These are phyloP conservation scores for Stagonosporopsis tanaceti DNA, from an alignment of 2,329 filamentous ascomycete genomes.

Conservation along the genomic window DNA sequence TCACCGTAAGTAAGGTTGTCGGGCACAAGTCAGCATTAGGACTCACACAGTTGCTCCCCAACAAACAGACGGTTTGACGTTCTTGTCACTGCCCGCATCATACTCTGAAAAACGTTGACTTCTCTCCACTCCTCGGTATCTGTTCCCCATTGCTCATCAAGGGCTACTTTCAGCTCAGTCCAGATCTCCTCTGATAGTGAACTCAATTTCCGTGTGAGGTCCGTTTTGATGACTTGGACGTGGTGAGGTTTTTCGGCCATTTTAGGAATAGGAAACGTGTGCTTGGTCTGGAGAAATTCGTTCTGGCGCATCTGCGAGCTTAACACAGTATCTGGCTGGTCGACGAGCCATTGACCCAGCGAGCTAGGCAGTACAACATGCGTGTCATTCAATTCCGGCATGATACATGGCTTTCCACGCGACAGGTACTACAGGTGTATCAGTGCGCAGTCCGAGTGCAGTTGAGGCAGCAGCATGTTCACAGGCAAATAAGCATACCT, in stretches of 20 bases:
- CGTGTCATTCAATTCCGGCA: slow-evolving; percentile 1
- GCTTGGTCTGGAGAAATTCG: not conserved
- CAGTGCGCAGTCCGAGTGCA: not conserved
- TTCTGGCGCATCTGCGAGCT: slow-evolving; percentile 1
- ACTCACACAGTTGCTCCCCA: not conserved
- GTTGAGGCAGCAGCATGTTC: too few relatives aligned
- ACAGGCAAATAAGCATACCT: not conserved
- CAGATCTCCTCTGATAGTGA: slow-evolving; percentile 5
- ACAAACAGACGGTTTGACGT: slow-evolving; percentile 3
- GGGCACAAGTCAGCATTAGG: too few relatives aligned
- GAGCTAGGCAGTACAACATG: not conserved
- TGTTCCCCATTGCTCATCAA: slow-evolving; percentile 3
- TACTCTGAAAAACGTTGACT: slow-evolving; percentile 3
- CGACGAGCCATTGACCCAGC: slow-evolving; percentile 1
- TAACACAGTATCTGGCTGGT: not conserved
- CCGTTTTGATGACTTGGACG: not conserved
- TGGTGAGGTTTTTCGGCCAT: slow-evolving; percentile 2
- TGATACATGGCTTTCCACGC: not conserved
- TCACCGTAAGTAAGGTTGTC: too few relatives aligned
- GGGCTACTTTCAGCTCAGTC: not conserved
- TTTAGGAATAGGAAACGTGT: slow-evolving; percentile 1
- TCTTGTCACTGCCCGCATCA: slow-evolving; percentile 2
- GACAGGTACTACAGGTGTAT: not conserved
- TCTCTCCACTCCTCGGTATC: slow-evolving; percentile 1
- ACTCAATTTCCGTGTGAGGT: slow-evolving; percentile 1